Evolutionary conservation across 1,284 basidiomycete genomes (phyloP).

Genomic region (Malassezia vespertilionis): DNA sequence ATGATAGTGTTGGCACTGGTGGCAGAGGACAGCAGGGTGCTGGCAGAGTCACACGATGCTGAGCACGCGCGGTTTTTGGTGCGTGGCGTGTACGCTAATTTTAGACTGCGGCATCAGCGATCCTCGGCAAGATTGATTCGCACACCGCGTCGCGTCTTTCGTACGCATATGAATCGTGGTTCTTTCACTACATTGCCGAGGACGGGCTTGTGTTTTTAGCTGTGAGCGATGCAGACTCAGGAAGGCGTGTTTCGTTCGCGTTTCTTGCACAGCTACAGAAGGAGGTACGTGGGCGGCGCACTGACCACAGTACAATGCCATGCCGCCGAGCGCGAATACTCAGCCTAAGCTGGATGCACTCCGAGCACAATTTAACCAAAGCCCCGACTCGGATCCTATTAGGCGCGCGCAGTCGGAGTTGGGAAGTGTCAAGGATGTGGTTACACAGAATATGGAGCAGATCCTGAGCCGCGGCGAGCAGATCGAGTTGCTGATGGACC

Average conservation of each 20-base stretch:
- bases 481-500: conserved; percentile 89
- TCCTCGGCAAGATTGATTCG: conserved; percentile 85
- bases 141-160: conserved; percentile 78
- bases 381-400: conserved; percentile 83
- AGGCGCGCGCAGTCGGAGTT: conserved; percentile 79
- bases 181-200: conserved; percentile 68
- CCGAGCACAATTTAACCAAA: conserved; percentile 64
- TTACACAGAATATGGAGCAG: conserved; percentile 61
- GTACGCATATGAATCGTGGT: conserved; percentile 60
- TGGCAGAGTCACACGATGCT: conserved; percentile 32
- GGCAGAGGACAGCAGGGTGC: conserved; percentile 25
- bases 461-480: conserved; percentile 87
- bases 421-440: conserved; percentile 87
- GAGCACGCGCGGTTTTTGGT: conserved; percentile 35
- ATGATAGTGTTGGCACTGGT: conserved; percentile 44
- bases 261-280: conserved; percentile 79
- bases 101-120: conserved; percentile 67
- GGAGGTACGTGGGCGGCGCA: conserved; percentile 50
- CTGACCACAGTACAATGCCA: neutral
- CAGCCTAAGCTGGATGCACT: conserved; percentile 40
- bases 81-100: conserved; percentile 4
- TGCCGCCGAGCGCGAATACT: conserved; percentile 3
- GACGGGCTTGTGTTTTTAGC: conserved; percentile 66
- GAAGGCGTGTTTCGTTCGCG: conserved; percentile 72
- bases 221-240: conserved; percentile 73